Conservation (phyloP, 352 stramenopile genomes). For the Phytophthora colocasiae region DNA sequence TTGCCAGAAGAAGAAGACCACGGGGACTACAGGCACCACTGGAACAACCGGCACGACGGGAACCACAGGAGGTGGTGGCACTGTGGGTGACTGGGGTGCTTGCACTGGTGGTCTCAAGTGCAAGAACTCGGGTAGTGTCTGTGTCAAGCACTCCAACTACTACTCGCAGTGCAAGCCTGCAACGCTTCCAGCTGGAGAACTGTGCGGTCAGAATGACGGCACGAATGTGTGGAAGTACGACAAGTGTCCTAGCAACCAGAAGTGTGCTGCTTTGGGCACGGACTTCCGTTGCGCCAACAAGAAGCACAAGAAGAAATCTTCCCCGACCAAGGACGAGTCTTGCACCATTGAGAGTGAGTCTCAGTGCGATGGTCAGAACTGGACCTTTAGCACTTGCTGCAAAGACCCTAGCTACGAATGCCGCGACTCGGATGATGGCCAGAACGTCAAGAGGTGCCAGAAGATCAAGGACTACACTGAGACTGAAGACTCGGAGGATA, state of each 20-base stretch:
- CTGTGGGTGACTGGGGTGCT: constrained; percentile 26
- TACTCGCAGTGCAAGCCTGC: constrained; percentile 46
- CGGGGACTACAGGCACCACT: constrained; percentile 6
- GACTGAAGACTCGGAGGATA: constrained; percentile 10
- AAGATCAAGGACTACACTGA: constrained; percentile 13
- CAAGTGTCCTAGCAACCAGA: constrained; percentile 39
- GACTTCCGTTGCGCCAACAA: constrained; percentile 42
- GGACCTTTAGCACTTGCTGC: constrained; percentile 29
- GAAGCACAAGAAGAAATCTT: constrained; percentile 12
- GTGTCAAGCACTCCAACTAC: constrained; percentile 39
- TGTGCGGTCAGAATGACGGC: constrained; percentile 47
- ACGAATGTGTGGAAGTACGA: constrained; percentile 45
- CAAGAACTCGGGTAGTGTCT: constrained; percentile 10
- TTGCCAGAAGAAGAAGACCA: constrained; percentile 34
- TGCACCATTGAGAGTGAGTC: constrained; percentile 31
- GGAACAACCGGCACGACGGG: constrained; percentile 8
- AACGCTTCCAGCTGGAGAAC: constrained; percentile 20
- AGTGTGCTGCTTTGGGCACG: constrained; percentile 23
- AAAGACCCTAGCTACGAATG: constrained; percentile 29
- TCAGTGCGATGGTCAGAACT: constrained; percentile 31
- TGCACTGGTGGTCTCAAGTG: constrained; percentile 29
- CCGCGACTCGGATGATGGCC: constrained; percentile 18
- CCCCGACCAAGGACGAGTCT: constrained; percentile 8
- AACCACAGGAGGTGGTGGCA: neutral
- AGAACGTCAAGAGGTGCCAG: constrained; percentile 30